Percentiles rank a stretch among this genome's conserved stretches.
Evolutionary conservation across 2,329 filamentous ascomycete species (phyloP).

Genomic region (Clarireedia hainanense): DNA sequence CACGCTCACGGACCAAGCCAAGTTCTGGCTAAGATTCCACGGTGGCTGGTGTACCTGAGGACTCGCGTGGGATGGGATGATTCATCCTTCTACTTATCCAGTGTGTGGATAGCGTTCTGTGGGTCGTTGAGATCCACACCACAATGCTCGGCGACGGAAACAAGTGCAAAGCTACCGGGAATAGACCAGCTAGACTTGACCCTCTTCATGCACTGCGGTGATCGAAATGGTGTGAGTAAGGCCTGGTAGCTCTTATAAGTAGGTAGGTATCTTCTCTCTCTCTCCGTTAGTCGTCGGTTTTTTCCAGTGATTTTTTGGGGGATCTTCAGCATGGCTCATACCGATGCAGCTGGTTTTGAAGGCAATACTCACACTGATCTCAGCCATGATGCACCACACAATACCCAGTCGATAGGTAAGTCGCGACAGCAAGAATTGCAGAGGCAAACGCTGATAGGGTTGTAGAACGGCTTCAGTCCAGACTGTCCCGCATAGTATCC

Average conservation of each 20-base stretch:
- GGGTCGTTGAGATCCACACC: too few species aligned
- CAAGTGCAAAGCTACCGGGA: too few species aligned
- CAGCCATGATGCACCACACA: neutral
- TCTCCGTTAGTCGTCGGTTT: neutral
- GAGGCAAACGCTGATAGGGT: neutral
- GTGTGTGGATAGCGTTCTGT: too few species aligned
- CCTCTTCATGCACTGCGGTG: too few species aligned
- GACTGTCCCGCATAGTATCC: conserved; percentile 19
- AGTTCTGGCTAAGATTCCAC: too few species aligned
- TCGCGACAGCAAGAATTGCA: neutral
- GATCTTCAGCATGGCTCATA: neutral
- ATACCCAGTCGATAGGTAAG: neutral
- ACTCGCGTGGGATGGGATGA: too few species aligned
- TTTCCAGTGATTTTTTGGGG: neutral
- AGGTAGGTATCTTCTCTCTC: neutral
- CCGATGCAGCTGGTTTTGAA: neutral
- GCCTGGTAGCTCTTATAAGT: too few species aligned
- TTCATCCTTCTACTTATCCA: too few species aligned
- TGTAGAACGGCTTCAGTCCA: conserved; percentile 9
- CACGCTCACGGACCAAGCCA: neutral
- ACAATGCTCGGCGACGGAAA: too few species aligned
- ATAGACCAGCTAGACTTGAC: too few species aligned
- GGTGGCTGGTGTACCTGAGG: too few species aligned
- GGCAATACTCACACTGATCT: neutral
- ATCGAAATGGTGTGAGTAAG: too few species aligned